Evolutionary conservation across 352 stramenopile genomes (phyloP).

Genomic region (Phytophthora vignae): DNA sequence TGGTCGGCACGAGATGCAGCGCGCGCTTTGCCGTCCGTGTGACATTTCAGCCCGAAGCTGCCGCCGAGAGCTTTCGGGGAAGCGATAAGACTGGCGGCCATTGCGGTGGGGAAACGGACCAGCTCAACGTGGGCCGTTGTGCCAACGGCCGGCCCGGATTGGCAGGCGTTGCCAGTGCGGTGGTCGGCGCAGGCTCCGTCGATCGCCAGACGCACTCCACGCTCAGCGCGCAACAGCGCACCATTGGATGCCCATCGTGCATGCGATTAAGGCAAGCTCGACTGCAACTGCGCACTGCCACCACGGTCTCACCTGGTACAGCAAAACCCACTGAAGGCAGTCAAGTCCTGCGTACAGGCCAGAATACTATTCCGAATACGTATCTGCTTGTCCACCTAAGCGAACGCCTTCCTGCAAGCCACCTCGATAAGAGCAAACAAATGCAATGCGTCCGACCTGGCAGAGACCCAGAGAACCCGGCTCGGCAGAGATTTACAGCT

Average conservation of each 20-base stretch:
- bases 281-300: no score
- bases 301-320: no score
- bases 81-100: slow-evolving; percentile 6
- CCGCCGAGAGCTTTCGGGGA: slow-evolving; percentile 24
- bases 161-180: background rate
- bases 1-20: background rate
- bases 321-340: no score
- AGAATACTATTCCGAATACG: no score
- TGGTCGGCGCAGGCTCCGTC: background rate
- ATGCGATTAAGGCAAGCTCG: no score
- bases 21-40: slow-evolving; percentile 11
- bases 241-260: background rate
- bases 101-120: slow-evolving; percentile 3
- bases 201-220: background rate
- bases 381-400: no score
- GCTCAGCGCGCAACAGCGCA: background rate
- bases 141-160: no score
- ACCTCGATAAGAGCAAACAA: background rate
- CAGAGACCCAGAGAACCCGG: background rate
- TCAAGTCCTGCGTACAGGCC: no score
- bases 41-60: slow-evolving; percentile 10
- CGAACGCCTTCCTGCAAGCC: no score
- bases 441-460: background rate
- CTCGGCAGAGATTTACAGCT: background rate
- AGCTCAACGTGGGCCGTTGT: slow-evolving; percentile 6